Evolutionary conservation across 192 early-diverging fungal species (phyloP), one percentile per base, ranked within the genome.

Genomic region (Backusella westeae): DNA sequence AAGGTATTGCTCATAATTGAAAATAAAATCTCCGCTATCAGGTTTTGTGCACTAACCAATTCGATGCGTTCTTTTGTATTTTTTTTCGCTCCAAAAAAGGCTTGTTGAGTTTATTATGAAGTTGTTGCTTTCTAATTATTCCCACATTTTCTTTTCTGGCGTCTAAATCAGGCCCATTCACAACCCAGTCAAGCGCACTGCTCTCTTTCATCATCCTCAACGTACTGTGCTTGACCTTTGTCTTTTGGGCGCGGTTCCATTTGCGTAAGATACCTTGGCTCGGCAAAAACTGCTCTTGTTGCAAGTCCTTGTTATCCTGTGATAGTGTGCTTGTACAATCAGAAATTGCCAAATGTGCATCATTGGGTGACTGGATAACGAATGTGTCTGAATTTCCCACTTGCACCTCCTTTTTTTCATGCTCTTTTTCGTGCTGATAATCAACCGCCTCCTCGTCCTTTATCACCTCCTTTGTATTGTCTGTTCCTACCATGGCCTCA

Each of bases 1-100:
- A 23, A 41, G 21, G 6, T 69, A 69, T 69, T 69, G 68, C 68
- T 69, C 68, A 69, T 69, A 41, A 41, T 69, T 38, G 21, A 4
- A 49, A 49, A 38, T 67, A 36, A 26, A n/a, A 63, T 63, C 56
- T 63, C 56, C 56, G 56, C 56, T 63, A 63, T 29, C 14, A 12
- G 1, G 3, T 0, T 44, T 53, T 17, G 19, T 6, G 53, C 8
- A 23, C 56, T 10, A 63, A 6, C 56, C 56, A 63, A 29, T 23
- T 63, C 9, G 23, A 63, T 12, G 21, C 53, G 1, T 3, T 26
- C 6, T 49, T n/a, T n/a, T 19, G 46, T n/a, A 63, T 14, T 29
- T 12, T 63, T 26, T 63, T 63, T 12, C 23, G 21, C 56, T 26
- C 56, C 21, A 63, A 63, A 63, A 26, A 29, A 14, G 56, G 56